Percentiles rank a stretch among this genome's conserved stretches.
Conservation (phyloP, 345 rosid species). For the Citrus inodora region DNA sequence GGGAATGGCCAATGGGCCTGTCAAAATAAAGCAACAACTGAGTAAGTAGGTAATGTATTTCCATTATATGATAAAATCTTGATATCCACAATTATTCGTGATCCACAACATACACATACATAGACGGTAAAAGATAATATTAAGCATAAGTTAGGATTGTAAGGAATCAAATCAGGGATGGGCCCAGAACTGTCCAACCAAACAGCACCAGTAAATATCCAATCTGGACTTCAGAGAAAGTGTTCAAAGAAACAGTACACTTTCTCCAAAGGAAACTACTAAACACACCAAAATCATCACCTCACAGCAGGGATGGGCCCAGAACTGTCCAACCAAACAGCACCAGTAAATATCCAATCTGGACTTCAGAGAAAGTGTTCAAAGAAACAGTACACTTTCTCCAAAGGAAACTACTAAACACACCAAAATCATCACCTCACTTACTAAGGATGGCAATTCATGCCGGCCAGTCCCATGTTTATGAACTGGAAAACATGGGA, state of each 20-base stretch:
- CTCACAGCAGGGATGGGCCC: neutral
- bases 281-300: neutral
- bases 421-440: neutral
- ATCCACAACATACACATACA: neutral
- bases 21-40: conserved; percentile 15
- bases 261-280: neutral
- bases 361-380: neutral
- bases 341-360: neutral
- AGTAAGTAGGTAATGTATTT: neutral
- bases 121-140: neutral
- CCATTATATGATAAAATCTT: neutral
- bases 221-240: neutral
- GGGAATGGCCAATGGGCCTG: conserved; percentile 96
- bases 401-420: neutral
- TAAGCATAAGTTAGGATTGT: neutral
- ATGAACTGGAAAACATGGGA: neutral
- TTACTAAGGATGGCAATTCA: neutral
- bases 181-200: neutral
- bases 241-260: neutral
- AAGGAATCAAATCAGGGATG: neutral
- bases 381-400: neutral
- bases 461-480: neutral
- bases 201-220: neutral
- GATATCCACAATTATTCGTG: neutral
- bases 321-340: neutral